These are phyloP conservation scores for Diplodia corticola DNA, from an alignment of 2,329 filamentous ascomycete genomes.

Conservation along the genomic window DNA sequence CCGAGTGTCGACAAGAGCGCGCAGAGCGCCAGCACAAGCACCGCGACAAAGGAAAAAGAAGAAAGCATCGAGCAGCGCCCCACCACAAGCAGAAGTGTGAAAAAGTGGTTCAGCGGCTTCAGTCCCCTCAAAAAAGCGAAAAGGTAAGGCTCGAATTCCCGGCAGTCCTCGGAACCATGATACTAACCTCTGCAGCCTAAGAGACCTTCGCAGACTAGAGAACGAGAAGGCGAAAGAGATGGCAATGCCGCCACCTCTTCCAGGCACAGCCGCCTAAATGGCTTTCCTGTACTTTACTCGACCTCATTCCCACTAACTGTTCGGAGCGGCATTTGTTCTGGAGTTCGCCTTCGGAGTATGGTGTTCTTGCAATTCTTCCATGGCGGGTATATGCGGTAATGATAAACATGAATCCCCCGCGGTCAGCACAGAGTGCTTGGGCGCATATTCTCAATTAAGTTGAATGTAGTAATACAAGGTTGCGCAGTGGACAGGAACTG, in stretches of 20 bases:
- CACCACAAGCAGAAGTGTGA: constrained; percentile 13
- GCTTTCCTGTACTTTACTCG: background rate
- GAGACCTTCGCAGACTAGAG: constrained; percentile 21
- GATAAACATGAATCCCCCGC: background rate
- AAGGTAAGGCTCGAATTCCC: background rate
- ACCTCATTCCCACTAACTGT: background rate
- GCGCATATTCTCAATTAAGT: background rate
- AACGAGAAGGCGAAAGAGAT: constrained; percentile 23
- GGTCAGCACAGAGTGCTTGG: background rate
- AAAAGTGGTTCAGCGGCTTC: constrained; percentile 17
- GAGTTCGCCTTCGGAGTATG: background rate
- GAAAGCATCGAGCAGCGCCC: constrained; percentile 6
- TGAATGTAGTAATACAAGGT: background rate
- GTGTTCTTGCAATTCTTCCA: background rate
- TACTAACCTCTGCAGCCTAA: constrained; percentile 2
- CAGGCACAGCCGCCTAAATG: constrained; percentile 17
- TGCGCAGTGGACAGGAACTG: background rate
- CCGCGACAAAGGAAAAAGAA: constrained; percentile 3
- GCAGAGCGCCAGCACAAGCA: background rate
- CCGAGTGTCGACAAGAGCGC: background rate
- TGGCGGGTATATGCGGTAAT: background rate
- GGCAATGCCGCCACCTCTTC: constrained; percentile 21
- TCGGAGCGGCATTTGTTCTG: constrained; percentile 1
- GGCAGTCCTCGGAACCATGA: background rate
- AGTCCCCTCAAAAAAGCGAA: constrained; percentile 15